Base-by-base conservation (phyloP, 768 basidiomycete species). In the Dendrothele bispora region DNA sequence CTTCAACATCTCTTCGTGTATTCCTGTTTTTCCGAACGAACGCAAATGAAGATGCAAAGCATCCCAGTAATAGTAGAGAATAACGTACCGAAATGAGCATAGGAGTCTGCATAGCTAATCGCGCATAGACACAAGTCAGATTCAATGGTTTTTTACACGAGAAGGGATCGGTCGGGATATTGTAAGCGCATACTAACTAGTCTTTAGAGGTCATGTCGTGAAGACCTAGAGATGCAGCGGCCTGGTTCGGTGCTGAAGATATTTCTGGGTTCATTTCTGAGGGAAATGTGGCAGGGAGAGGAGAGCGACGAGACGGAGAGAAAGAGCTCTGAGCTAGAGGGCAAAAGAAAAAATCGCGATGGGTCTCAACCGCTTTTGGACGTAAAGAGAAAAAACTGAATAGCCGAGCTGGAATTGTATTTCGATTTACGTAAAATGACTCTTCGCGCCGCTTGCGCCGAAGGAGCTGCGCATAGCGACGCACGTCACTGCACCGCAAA, bases 1-100 rank as follows among this genome's bases (percentile, higher is more conserved):
- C 71, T 99, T 99, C 67, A 99, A 72, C 97, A 99, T 99, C 73
- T 99, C 97, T 72, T 98, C 95, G 66, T 98, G 95, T 58, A 98
- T 97, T 49, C 94, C 93, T 97, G 58, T 18, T 29, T 10, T n/a
- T n/a, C n/a, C 53, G 37, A 14, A 36, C 17, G 48, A 7, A 59
- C 43, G 3, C 26, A 39, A 42, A 26, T 25, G 15, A 28, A 35
- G 26, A 6, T 24, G 54, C 15, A 20, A 5, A 38, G 30, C 12
- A 37, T 15, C 32, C 56, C 15, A 54, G 42, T 29, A 42, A 30
- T 15, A 17, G 26, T 26, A 32, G 29, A 53, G 29, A 27, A 37
- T 7, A 43, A 64, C 78, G 50, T 59, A 92, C 92, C 92, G 51
- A 95, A 95, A 71, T 95, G 92, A 28, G 93, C 93, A 65, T 95